Percentiles rank a stretch among this genome's conserved stretches.
Conservation (phyloP, 2,329 filamentous ascomycete genomes). For the Zymoseptoria ardabiliae region DNA sequence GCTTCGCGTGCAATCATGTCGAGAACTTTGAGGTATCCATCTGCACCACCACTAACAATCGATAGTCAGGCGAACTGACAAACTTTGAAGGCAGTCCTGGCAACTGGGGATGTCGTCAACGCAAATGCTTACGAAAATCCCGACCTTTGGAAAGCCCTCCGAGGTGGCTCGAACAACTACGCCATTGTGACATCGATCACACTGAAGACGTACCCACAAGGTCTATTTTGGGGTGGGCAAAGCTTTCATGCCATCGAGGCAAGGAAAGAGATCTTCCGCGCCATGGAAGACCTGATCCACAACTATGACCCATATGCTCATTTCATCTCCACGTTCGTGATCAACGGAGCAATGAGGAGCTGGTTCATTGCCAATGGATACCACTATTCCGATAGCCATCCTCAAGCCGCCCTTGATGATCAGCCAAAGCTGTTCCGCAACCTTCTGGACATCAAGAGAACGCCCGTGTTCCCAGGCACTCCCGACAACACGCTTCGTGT, state of each 20-base stretch:
- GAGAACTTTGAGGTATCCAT: no score
- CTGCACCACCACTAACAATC: no score
- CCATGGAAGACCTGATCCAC: constrained; percentile 9
- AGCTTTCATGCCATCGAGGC: constrained; percentile 14
- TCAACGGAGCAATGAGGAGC: constrained; percentile 10
- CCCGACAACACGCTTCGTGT: no score
- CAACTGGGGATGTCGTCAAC: no score
- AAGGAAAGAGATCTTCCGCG: constrained; percentile 10
- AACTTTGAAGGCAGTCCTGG: no score
- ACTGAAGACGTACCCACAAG: constrained; percentile 12
- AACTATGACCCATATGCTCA: constrained; percentile 16
- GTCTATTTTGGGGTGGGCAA: constrained; percentile 17
- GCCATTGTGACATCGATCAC: constrained; percentile 17
- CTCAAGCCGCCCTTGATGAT: no score
- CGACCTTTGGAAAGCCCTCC: constrained; percentile 17
- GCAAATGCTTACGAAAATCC: constrained; percentile 18
- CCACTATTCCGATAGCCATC: constrained; percentile 21
- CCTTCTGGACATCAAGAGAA: no score
- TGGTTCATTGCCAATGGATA: constrained; percentile 22
- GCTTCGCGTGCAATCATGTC: no score
- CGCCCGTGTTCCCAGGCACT: no score
- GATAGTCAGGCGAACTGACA: no score
- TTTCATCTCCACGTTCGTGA: constrained; percentile 16
- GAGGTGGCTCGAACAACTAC: constrained; percentile 19
- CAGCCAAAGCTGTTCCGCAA: not conserved